These are phyloP conservation scores for Gastrodia elata DNA, from an alignment of 106 monocot genomes.

Conservation along the genomic window DNA sequence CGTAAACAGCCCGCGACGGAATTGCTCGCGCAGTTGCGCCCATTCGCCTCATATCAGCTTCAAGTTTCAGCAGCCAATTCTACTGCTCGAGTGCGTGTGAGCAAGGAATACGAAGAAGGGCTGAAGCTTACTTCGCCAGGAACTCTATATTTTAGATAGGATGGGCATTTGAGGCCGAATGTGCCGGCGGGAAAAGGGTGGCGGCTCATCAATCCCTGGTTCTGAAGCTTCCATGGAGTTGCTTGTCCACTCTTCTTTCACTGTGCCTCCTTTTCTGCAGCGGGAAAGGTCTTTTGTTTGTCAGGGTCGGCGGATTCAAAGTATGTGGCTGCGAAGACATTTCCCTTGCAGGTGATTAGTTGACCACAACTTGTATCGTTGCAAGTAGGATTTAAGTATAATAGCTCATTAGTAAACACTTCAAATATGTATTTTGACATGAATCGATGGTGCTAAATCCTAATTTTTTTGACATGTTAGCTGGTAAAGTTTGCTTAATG, in stretches of 20 bases:
- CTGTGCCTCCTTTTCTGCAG: neutral
- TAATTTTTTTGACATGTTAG: no score
- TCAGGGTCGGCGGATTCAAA: neutral
- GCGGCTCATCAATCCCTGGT: conserved; percentile 2
- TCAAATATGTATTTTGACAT: neutral
- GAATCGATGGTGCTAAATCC: neutral
- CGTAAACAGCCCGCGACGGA: no score
- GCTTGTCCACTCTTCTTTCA: neutral
- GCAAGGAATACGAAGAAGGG: neutral
- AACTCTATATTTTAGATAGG: neutral
- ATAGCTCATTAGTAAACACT: neutral
- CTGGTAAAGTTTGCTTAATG: no score
- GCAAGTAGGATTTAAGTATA: neutral
- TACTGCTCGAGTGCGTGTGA: neutral
- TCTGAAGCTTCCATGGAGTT: conserved; percentile 9
- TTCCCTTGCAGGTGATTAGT: conserved; percentile 4
- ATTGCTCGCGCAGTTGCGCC: no score
- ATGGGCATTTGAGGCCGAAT: neutral
- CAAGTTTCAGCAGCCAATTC: neutral
- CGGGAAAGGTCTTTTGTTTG: neutral
- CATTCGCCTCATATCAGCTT: neutral
- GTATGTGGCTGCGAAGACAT: neutral
- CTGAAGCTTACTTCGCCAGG: neutral
- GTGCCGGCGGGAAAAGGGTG: neutral
- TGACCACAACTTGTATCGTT: neutral